Evolutionary conservation across 495 filamentous ascomycete genomes (phyloP), one percentile per base, ranked within the genome.

Genomic region (Penicillium lividum): DNA sequence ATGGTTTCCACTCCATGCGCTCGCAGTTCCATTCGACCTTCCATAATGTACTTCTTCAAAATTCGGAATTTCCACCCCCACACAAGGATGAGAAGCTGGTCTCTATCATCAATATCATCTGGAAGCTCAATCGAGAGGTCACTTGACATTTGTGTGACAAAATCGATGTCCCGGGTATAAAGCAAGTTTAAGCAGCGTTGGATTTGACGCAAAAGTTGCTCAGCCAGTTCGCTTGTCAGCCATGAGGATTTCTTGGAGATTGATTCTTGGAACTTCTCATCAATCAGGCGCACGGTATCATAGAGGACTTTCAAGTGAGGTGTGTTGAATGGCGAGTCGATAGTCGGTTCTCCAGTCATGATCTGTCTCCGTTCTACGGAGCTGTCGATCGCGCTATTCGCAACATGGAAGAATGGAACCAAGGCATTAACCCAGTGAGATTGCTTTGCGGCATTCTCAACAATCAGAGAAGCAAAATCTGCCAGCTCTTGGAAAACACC

Each of bases 11-110:
- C 83, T 30, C 89, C 89, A 56, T 84, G 73, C 10, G 93, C 89
- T 46, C 92, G 84, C 29, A 95, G 80, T 65, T 96, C 91, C 92
- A 97, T 96, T 56, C 90, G 87, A n/a, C 90, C 85, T 13, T 88
- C 90, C 68, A 82, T 80, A 54, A 95, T 87, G 62, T 90, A 82
- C 66, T 84, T 91, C 67, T 82, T 84, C 45, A 89, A 76, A 7
- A 85, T 73, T 31, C 72, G 76, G 68, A 95, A 88, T 59, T 85
- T 89, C 90, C 90, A 95, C 9, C 82, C 81, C 51, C 79, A 70
- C 2, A 77, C 67, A 11, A 92, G 75, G 3, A 90, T 67, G 16
- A 54, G 57, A 13, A 74, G 60, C 16, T 59, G 53, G 16, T 75
- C 69, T 46, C 72, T 68, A 5, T 58, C 30, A 11, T 18, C 56